Conservation (phyloP, 129 eudicot genomes). For the Flaveria linearis region DNA sequence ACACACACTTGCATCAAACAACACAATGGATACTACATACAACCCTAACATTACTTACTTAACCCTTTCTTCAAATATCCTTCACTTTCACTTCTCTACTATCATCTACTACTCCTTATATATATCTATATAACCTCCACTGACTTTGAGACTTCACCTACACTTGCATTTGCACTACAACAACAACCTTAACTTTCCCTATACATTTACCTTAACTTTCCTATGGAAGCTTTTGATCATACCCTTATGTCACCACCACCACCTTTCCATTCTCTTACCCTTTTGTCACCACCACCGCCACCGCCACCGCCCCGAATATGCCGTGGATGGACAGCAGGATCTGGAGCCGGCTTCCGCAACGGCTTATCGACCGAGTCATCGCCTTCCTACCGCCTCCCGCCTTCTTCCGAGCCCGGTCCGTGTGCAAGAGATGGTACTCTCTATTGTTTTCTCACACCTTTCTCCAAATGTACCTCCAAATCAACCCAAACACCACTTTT, state of each 20-base stretch:
- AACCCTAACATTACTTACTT: slow-evolving; percentile 26
- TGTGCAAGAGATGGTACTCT: slow-evolving; percentile 83
- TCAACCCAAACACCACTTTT: slow-evolving; percentile 54
- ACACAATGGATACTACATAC: slow-evolving; percentile 17
- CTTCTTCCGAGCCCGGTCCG: slow-evolving; percentile 76
- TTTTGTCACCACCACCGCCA: slow-evolving; percentile 21
- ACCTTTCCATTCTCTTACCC: slow-evolving; percentile 47
- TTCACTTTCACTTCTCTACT: slow-evolving; percentile 12
- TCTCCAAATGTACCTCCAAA: slow-evolving; percentile 69
- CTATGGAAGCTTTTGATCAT: slow-evolving; percentile 73
- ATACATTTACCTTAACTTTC: slow-evolving; percentile 21
- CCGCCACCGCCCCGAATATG: slow-evolving; percentile 18
- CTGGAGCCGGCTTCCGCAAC: slow-evolving; percentile 82
- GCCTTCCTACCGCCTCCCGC: slow-evolving; percentile 87
- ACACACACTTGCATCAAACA: slow-evolving; percentile 26
- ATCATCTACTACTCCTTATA: too few relatives aligned
- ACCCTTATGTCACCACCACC: slow-evolving; percentile 30
- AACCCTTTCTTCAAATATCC: neutral
- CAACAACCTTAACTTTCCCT: slow-evolving; percentile 54
- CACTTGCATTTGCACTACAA: slow-evolving; percentile 3
- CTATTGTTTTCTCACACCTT: slow-evolving; percentile 69
- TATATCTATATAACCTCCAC: slow-evolving; percentile 46
- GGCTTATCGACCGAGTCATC: slow-evolving; percentile 68
- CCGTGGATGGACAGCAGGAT: slow-evolving; percentile 87
- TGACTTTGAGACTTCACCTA: slow-evolving; percentile 44